phyloP scores from a whole-genome alignment of 1,139 yeast species.

The Starmera stellimalicola region DNA sequence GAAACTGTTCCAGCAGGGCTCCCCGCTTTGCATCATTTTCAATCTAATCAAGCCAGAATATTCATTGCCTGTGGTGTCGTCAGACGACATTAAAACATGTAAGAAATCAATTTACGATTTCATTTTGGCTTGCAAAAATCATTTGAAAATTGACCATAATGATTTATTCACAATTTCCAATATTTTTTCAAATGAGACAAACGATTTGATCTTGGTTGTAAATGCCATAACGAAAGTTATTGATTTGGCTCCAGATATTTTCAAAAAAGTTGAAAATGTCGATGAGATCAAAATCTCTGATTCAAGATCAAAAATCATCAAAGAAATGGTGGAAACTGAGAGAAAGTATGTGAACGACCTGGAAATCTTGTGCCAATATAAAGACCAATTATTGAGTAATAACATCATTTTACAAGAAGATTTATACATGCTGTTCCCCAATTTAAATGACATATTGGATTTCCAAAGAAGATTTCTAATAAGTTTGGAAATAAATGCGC shows the following conservation, averaged over 20 bases:
- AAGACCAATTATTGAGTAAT: constrained; percentile 52
- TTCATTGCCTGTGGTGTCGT: constrained; percentile 43
- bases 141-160: constrained; percentile 68
- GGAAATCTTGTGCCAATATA: constrained; percentile 62
- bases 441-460: constrained; percentile 73
- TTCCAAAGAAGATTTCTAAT: constrained; percentile 85
- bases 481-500: constrained; percentile 82
- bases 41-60: constrained; percentile 39
- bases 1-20: constrained; percentile 85
- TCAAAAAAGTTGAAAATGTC: constrained; percentile 16
- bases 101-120: constrained; percentile 89
- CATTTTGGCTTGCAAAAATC: constrained; percentile 75
- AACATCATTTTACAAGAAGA: constrained; percentile 74
- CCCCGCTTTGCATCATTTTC: constrained; percentile 80
- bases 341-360: constrained; percentile 87
- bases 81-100: constrained; percentile 76
- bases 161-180: constrained; percentile 84
- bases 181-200: constrained; percentile 76
- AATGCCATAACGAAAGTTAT: constrained; percentile 59
- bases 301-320: constrained; percentile 67
- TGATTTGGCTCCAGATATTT: constrained; percentile 37
- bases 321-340: constrained; percentile 82
- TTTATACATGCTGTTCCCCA: constrained; percentile 79
- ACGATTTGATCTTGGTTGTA: constrained; percentile 65
- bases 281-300: constrained; percentile 29